Conservation (phyloP, 2,329 filamentous ascomycete species). For the Thyridium curvatum region DNA sequence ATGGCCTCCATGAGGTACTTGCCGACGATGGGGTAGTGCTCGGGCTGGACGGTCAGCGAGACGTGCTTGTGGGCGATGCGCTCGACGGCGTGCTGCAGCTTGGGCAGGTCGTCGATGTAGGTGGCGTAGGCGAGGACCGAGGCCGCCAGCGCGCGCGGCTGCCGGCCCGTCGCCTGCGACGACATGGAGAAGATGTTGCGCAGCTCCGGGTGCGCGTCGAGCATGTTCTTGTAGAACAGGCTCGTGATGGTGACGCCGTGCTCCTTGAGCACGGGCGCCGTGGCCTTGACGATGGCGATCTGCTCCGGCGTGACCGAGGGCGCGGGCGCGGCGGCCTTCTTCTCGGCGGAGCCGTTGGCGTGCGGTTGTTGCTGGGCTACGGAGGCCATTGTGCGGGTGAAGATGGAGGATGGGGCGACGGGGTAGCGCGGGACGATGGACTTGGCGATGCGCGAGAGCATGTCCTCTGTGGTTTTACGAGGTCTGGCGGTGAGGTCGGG, state of each 20-base stretch:
- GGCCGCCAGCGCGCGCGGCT: constrained; percentile 62
- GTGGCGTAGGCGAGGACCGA: constrained; percentile 67
- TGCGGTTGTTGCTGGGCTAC: no score
- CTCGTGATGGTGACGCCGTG: constrained; percentile 66
- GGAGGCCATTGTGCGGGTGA: no score
- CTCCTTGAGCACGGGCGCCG: constrained; percentile 63
- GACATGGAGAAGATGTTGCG: constrained; percentile 66
- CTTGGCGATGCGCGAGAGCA: no score
- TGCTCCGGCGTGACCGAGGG: constrained; percentile 53
- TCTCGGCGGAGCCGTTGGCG: no score
- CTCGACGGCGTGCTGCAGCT: constrained; percentile 50
- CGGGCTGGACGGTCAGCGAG: constrained; percentile 61
- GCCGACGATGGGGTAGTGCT: constrained; percentile 67
- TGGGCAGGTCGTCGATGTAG: constrained; percentile 64
- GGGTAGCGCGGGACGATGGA: no score
- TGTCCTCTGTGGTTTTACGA: no score
- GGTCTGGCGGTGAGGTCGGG: no score
- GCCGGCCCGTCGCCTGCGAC: constrained; percentile 61
- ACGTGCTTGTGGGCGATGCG: constrained; percentile 73
- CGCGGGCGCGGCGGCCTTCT: constrained; percentile 3
- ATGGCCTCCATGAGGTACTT: constrained; percentile 63
- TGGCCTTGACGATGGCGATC: constrained; percentile 68
- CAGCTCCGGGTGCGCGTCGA: constrained; percentile 57
- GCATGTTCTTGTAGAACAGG: constrained; percentile 65
- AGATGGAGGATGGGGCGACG: no score